Percentiles rank a stretch among this genome's conserved stretches.
These are phyloP conservation scores for Suillus weaverae DNA, from an alignment of 768 basidiomycete species.

Conservation along the genomic window DNA sequence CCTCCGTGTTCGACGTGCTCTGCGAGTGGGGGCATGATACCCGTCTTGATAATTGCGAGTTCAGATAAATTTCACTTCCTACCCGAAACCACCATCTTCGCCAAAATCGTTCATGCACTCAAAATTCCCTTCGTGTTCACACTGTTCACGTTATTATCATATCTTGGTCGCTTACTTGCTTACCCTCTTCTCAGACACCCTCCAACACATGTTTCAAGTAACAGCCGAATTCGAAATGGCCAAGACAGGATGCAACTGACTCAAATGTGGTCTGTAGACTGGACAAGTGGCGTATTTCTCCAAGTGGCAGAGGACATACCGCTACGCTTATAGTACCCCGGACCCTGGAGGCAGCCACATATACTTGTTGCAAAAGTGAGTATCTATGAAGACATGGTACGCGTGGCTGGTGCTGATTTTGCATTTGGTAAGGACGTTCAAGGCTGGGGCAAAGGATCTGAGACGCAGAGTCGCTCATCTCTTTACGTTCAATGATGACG, in stretches of 20 bases:
- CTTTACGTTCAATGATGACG: slow-evolving; percentile 19
- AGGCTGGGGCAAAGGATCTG: slow-evolving; percentile 13
- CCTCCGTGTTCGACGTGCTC: too few species aligned
- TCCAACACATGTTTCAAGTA: too few species aligned
- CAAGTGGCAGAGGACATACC: slow-evolving; percentile 21
- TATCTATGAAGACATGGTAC: background rate
- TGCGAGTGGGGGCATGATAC: too few species aligned
- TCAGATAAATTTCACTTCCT: too few species aligned
- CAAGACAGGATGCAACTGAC: background rate
- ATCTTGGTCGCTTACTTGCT: too few species aligned
- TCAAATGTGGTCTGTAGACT: slow-evolving; percentile 6
- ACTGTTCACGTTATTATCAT: too few species aligned
- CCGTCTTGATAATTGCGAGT: too few species aligned
- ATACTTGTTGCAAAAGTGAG: slow-evolving; percentile 17
- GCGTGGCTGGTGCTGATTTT: background rate
- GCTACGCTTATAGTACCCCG: slow-evolving; percentile 17
- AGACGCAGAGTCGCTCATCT: slow-evolving; percentile 20
- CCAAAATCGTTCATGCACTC: too few species aligned
- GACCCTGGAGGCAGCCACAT: slow-evolving; percentile 15
- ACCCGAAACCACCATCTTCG: too few species aligned
- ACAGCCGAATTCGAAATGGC: too few species aligned
- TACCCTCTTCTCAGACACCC: too few species aligned
- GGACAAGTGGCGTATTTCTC: slow-evolving; percentile 18
- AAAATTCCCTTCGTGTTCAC: too few species aligned
- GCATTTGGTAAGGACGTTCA: slow-evolving; percentile 15